Evolutionary conservation across 2,329 filamentous ascomycete genomes (phyloP), one percentile per base, ranked within the genome.

Genomic region (Exserohilum rostratum): DNA sequence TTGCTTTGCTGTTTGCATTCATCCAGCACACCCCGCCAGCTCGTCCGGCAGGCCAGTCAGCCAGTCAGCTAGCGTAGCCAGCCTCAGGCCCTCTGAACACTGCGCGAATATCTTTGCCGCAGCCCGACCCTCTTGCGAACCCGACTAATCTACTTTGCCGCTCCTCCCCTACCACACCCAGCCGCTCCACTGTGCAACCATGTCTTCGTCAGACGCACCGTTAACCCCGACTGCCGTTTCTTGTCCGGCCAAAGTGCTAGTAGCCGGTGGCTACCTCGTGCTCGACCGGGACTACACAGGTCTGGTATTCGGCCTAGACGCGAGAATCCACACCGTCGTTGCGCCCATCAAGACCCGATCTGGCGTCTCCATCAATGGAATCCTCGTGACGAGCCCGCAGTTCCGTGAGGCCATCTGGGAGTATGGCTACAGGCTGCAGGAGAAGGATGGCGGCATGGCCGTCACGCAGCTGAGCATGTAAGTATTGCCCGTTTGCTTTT

Each of bases 211-310:
- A 45, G 53, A 61, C 39, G 55, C 57, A 37, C 53, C 59, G 44
- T 51, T 62, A 53, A 57, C 42, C 43, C 61, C 68, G 39, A 71
- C 58, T 46, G 73, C 79, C 60, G 85, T 96, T 62, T 98, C 95
- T 60, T 93, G 95, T 18, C 95, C 95, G 15, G 95, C 95, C 66
- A 99, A 99, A 80, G 95, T 99, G 57, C 85, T 99, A 61, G 85
- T 98, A 49, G 91, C 93, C 3, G 95, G 95, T 60, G 95, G 95
- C 58, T 99, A 98, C 77, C 87, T 98, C 40, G 93, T 97, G 18
- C 87, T 99, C 40, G 93, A 98, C 79, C 87, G 90, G 57, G 81
- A 84, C 57, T 92, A 97, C 77, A 95, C 90, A 3, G 93, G 88
- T 31, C 80, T 87, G 15, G 85, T 88, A 3, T 87, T 87, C 65